Evolutionary conservation across 495 filamentous ascomycete genomes (phyloP), one percentile per base, ranked within the genome.

Genomic region (Penicillium odoratum): DNA sequence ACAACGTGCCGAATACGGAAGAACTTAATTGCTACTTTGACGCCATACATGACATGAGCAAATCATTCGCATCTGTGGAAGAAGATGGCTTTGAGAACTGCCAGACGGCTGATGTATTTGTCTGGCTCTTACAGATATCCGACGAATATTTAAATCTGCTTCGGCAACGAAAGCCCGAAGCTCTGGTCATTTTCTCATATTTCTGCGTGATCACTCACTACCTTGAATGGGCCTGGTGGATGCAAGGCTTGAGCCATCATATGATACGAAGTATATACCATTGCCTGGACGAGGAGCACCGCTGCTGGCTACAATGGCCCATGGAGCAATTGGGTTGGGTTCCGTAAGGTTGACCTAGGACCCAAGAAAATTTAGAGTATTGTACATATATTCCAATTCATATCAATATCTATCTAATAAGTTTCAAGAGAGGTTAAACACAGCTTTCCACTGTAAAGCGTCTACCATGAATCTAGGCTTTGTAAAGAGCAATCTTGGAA

Each of bases 241-340:
- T 63, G 52, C 52, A 59, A 21, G 62, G 76, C 1, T 77, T 70
- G 62, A 70, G 70, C 15, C 46, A 66, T 40, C 74, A 74, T 49
- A 52, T 76, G 11, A 68, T 78, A 10, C 53, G 49, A 21, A 65
- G 62, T 28, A 76, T 78, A 52, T 74, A 71, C 33, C 36, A 63
- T 15, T 50, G 60, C 28, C 49, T 78, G 8, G 68, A 74, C 57
- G 66, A 70, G n/a, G 66, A 73, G 52, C 68, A 77, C 58, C 66
- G 71, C 28, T 61, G 68, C 43, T 78, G 72, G 75, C 66, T 78
- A 26, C 67, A 64, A 57, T 75, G 75, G 74, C 72, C 75, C 0
- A 71, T 76, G 28, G 67, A 78, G 44, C 71, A 78, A 43, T 60
- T 75, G 15, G 74, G 74, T 2, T 78, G 75, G 75, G 54, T 53